These are phyloP conservation scores for Podospora comata DNA, from an alignment of 495 filamentous ascomycete species.

Conservation along the genomic window DNA sequence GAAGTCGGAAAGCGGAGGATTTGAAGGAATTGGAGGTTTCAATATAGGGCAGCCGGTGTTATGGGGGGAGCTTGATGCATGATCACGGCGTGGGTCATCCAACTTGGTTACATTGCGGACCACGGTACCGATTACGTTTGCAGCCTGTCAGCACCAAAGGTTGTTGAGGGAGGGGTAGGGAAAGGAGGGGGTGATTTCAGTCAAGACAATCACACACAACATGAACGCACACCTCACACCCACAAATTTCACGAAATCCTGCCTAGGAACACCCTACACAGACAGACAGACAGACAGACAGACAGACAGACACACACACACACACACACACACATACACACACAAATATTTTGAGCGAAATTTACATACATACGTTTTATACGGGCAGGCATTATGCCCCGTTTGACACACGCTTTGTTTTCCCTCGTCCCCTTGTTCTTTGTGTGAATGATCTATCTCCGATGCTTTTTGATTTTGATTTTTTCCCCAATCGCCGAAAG, in stretches of 20 bases:
- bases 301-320: too few relatives aligned
- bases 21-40: neutral
- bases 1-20: neutral
- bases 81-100: neutral
- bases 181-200: neutral
- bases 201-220: neutral
- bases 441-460: neutral
- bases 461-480: neutral
- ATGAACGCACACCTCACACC: neutral
- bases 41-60: neutral
- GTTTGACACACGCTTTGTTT: neutral
- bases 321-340: too few relatives aligned
- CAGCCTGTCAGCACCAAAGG: neutral
- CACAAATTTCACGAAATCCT: neutral
- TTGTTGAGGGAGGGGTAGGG: neutral
- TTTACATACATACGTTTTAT: neutral
- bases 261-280: neutral
- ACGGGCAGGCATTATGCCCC: constrained; percentile 3
- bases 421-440: neutral
- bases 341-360: neutral
- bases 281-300: neutral
- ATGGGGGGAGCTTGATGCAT: neutral
- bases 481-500: neutral
- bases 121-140: neutral
- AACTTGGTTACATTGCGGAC: neutral